Evolutionary conservation across 1,139 yeast species (phyloP).

Genomic region (Yamadazyma conglobata): DNA sequence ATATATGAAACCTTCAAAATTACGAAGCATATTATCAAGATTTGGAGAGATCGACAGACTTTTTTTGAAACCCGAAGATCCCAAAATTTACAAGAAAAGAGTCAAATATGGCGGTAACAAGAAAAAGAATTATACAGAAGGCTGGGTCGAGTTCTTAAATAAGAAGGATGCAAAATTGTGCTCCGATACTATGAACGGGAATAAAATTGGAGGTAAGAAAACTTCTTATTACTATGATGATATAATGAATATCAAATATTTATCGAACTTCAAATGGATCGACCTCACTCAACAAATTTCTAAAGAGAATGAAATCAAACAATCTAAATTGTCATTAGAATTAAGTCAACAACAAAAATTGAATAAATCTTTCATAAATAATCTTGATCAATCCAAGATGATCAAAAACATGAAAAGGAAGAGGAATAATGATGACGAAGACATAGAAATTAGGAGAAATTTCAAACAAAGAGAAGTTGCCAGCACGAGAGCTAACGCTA

Average conservation of each 20-base stretch:
- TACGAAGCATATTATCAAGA: slow-evolving; percentile 72
- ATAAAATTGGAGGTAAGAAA: slow-evolving; percentile 87
- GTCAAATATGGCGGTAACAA: slow-evolving; percentile 93
- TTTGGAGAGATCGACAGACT: slow-evolving; percentile 87
- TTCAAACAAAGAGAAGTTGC: slow-evolving; percentile 64
- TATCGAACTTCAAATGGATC: slow-evolving; percentile 92
- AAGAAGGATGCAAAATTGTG: slow-evolving; percentile 88
- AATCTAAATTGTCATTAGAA: slow-evolving; percentile 82
- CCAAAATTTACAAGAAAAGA: slow-evolving; percentile 58
- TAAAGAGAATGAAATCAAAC: slow-evolving; percentile 83
- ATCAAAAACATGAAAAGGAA: slow-evolving; percentile 61
- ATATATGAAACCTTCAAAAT: slow-evolving; percentile 91
- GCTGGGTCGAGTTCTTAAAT: slow-evolving; percentile 91
- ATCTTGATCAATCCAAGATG: slow-evolving; percentile 85
- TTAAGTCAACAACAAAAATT: slow-evolving; percentile 84
- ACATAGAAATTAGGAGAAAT: slow-evolving; percentile 43
- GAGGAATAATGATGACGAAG: slow-evolving; percentile 33
- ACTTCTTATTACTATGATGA: slow-evolving; percentile 94
- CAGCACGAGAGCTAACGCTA: slow-evolving; percentile 64
- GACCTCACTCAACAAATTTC: slow-evolving; percentile 94
- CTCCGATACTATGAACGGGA: slow-evolving; percentile 82
- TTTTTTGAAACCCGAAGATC: slow-evolving; percentile 84
- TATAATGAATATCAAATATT: slow-evolving; percentile 81
- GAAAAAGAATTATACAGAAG: slow-evolving; percentile 84
- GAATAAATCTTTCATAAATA: slow-evolving; percentile 76